Evolutionary conservation across 768 basidiomycete species (phyloP).

Genomic region (Pleurotus cornucopiae): DNA sequence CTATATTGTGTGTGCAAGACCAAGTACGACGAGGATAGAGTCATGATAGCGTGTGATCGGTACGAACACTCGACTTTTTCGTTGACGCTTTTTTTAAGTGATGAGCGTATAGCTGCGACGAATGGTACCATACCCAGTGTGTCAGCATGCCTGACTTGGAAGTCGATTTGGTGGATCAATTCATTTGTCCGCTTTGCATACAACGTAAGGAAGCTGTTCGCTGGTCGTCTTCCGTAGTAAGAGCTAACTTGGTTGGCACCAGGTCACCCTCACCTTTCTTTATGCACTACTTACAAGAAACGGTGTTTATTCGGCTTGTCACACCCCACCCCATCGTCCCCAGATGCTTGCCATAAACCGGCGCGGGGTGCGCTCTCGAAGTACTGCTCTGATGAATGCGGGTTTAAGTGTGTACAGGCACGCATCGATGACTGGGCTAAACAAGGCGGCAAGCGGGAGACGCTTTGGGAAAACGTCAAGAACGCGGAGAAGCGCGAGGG

Average conservation of each 20-base stretch:
- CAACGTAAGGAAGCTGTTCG: constrained; percentile 47
- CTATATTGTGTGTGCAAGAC: constrained; percentile 89
- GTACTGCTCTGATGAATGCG: constrained; percentile 89
- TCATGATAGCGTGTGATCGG: constrained; percentile 95
- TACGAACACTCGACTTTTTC: constrained; percentile 22
- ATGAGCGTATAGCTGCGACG: constrained; percentile 64
- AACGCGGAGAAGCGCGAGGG: constrained; percentile 68
- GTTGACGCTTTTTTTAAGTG: neutral
- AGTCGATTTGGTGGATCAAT: constrained; percentile 88
- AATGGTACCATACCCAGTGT: constrained; percentile 91
- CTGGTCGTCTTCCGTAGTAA: neutral
- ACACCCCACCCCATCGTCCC: constrained; percentile 56
- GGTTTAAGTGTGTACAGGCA: constrained; percentile 65
- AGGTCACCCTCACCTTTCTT: constrained; percentile 58
- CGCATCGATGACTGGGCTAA: constrained; percentile 61
- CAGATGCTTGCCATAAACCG: constrained; percentile 74
- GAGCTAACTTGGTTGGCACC: constrained; percentile 8
- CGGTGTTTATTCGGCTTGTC: constrained; percentile 72
- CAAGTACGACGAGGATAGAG: constrained; percentile 78
- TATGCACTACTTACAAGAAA: constrained; percentile 75
- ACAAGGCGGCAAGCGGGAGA: constrained; percentile 57
- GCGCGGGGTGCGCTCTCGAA: constrained; percentile 82
- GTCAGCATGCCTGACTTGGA: constrained; percentile 77
- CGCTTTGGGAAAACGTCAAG: constrained; percentile 74
- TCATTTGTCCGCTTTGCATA: constrained; percentile 81